A percentile compares a stretch with the other conserved stretches of the same genome.
phyloP scores from a whole-genome alignment of 345 rosid genomes.

The Acer campestre region DNA sequence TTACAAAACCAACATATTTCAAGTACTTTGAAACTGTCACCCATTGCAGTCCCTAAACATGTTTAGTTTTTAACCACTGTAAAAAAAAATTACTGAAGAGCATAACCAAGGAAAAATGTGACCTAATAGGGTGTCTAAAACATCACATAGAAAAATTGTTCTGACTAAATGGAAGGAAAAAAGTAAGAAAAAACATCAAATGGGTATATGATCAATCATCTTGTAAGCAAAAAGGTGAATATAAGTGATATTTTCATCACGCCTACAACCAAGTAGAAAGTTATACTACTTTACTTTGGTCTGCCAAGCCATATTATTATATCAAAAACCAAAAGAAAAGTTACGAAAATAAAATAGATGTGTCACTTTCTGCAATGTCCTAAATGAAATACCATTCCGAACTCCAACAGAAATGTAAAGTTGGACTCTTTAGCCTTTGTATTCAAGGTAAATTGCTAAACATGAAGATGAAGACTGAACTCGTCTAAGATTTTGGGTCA shows the following conservation, averaged over 20 bases:
- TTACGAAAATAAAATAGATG: neutral
- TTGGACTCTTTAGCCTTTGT: neutral
- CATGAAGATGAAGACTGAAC: neutral
- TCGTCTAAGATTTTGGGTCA: constrained; percentile 5
- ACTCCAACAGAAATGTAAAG: neutral
- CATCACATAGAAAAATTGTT: neutral
- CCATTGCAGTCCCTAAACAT: neutral
- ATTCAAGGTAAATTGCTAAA: neutral
- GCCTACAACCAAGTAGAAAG: neutral
- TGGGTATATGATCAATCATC: neutral
- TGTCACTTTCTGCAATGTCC: neutral
- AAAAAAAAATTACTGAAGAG: neutral
- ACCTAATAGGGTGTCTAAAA: neutral
- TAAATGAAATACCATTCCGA: neutral
- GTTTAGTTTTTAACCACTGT: neutral
- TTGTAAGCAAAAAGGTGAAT: neutral
- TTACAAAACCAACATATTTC: neutral
- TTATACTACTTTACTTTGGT: neutral
- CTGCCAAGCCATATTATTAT: neutral
- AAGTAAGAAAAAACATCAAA: neutral
- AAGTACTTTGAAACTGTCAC: neutral
- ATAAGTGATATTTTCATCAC: neutral
- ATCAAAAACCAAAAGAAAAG: neutral
- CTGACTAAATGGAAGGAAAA: neutral
- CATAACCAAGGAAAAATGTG: neutral